These are phyloP conservation scores for Edaphochlamys debaryana DNA, from an alignment of 139 green algal species.

Conservation along the genomic window DNA sequence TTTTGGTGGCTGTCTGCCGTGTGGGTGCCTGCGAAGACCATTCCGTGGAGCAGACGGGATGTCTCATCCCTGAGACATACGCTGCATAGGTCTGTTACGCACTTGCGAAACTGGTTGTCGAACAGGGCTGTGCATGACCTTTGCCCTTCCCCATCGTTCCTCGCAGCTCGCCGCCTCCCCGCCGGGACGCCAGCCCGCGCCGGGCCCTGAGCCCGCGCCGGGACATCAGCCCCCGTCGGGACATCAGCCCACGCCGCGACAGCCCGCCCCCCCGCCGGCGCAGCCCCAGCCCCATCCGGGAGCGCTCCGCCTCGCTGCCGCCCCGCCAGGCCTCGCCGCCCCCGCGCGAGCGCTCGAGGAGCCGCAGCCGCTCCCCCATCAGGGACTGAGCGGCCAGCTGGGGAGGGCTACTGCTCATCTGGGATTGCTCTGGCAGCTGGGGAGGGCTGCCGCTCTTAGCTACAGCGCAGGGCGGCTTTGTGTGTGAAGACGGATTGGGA, in stretches of 20 bases:
- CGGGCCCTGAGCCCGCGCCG: too few relatives aligned
- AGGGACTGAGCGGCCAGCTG: neutral
- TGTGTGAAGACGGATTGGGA: too few relatives aligned
- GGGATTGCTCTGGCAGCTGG: too few relatives aligned
- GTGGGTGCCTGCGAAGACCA: too few relatives aligned
- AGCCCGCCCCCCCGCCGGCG: constrained; percentile 20
- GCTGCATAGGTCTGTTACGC: neutral
- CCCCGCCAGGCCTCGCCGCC: neutral
- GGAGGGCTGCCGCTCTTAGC: too few relatives aligned
- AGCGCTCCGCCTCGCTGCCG: constrained; percentile 4
- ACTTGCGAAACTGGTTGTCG: neutral
- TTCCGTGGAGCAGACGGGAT: too few relatives aligned
- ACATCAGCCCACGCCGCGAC: neutral
- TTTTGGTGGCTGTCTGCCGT: too few relatives aligned
- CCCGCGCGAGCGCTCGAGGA: neutral
- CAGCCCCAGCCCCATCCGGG: constrained; percentile 18
- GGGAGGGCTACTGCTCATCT: too few relatives aligned
- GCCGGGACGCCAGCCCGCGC: neutral
- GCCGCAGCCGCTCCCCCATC: neutral
- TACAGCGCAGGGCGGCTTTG: too few relatives aligned
- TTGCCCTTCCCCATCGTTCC: neutral
- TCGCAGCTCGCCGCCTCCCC: neutral
- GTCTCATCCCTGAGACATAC: too few relatives aligned
- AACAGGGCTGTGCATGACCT: neutral
- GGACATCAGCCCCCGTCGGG: too few relatives aligned